Evolutionary conservation across 2,329 filamentous ascomycete genomes (phyloP).

Genomic region (Colletotrichum musae): DNA sequence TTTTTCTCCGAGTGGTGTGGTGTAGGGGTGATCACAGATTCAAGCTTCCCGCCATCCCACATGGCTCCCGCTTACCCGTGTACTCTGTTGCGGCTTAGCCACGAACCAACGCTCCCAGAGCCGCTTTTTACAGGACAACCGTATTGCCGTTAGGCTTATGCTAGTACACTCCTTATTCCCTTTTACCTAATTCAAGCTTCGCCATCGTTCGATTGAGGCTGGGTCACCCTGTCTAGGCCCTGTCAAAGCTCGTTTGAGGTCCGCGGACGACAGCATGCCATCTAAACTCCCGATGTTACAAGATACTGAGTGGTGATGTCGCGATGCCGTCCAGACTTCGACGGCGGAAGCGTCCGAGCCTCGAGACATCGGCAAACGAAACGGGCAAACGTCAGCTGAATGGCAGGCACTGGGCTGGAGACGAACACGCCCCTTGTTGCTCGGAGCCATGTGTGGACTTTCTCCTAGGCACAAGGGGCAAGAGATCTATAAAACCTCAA

Average conservation of each 20-base stretch:
- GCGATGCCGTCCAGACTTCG: slow-evolving; percentile 2
- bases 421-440: background rate
- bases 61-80: slow-evolving; percentile 23
- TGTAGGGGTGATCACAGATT: background rate
- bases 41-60: slow-evolving; percentile 20
- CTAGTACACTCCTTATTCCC: slow-evolving; percentile 12
- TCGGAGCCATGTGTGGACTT: too few species aligned
- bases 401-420: slow-evolving; percentile 7
- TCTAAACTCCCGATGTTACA: slow-evolving; percentile 31
- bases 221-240: slow-evolving; percentile 2
- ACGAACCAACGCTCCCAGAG: slow-evolving; percentile 1
- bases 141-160: background rate
- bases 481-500: too few species aligned
- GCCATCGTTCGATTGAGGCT: slow-evolving; percentile 22
- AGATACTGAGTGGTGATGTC: slow-evolving; percentile 18
- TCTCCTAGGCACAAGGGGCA: too few species aligned
- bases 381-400: slow-evolving; percentile 22
- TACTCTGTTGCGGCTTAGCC: background rate
- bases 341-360: background rate
- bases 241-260: slow-evolving; percentile 28
- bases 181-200: slow-evolving; percentile 31
- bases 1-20: slow-evolving; percentile 12
- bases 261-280: slow-evolving; percentile 18
- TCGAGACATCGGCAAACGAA: background rate
- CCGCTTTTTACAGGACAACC: background rate